Evolutionary conservation across 257 asterid genomes (phyloP).

Genomic region (Coffea canephora): DNA sequence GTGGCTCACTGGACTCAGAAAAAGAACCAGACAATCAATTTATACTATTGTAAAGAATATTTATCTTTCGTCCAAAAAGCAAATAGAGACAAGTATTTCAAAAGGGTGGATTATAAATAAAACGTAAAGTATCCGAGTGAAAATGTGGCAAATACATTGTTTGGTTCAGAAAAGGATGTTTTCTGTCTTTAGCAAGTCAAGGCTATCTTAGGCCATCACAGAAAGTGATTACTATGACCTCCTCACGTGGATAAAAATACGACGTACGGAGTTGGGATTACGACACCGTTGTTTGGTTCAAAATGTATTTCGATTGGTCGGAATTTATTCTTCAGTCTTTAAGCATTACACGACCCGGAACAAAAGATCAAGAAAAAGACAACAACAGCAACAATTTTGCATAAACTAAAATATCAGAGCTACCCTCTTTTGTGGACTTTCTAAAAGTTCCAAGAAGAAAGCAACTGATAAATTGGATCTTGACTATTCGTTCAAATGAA

Average conservation of each 20-base stretch:
- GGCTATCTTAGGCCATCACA: neutral
- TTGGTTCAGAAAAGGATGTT: constrained; percentile 4
- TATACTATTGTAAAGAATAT: too few species aligned
- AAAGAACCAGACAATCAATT: too few species aligned
- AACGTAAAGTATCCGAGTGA: neutral
- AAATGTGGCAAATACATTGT: neutral
- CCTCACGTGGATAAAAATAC: neutral
- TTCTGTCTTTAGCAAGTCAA: neutral
- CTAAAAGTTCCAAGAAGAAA: neutral
- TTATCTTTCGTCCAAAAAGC: neutral
- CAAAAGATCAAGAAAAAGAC: neutral
- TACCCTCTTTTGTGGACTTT: constrained; percentile 5
- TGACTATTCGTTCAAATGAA: neutral
- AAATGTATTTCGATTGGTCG: neutral
- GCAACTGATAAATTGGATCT: neutral
- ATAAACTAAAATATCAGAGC: neutral
- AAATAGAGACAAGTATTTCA: neutral
- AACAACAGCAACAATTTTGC: neutral
- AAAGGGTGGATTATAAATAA: neutral
- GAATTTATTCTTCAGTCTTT: constrained; percentile 3
- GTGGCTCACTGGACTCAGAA: too few species aligned
- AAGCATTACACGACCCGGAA: neutral
- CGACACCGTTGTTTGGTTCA: neutral
- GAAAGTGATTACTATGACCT: neutral
- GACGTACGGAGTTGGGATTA: neutral